Base-by-base conservation (phyloP, 1,284 basidiomycete species). In the Hymenochaete sp. region DNA sequence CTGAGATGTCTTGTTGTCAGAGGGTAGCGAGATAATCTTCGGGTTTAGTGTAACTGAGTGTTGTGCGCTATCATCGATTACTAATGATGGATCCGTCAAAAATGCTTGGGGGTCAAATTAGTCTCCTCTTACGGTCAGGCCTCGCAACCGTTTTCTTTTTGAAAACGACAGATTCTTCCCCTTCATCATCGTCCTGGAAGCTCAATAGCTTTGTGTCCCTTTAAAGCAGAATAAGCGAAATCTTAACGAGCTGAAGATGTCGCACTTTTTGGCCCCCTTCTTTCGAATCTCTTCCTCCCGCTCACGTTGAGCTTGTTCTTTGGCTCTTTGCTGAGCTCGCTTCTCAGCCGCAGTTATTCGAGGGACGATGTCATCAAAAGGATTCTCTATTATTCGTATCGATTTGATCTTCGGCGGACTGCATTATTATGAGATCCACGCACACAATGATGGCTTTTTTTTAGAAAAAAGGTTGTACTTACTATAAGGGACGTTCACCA, bases 271-370 rank as follows among this genome's bases (percentile, higher is more conserved):
- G 0, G 83, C 84, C 7, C 81, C 79, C 57, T 79, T 82, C 42
- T 79, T 72, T 37, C 80, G 70, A 51, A 77, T 75, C 45, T 77
- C 77, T 54, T 86, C 82, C 58, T 92, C 89, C 13, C 81, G 68
- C 58, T 91, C 88, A 38, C 72, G 71, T 55, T 84, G 84, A 0
- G 77, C 79, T 53, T 83, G 75, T 55, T 87, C 74, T 27, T 79
- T 74, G 0, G 92, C 92, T 46, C 75, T 72, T 51, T 83, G 81
- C 60, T 96, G 93, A 0, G 73, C 81, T 33, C 79, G 75, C 51
- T 86, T 83, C 65, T 98, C 93, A 1, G 82, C 87, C 0, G 89
- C 90, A 0, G 95, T 98, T 53, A 97, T 96, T n/a, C 95, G 82
- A 1, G 95, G 93, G 22, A 93, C 75, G 53, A 98, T 95, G 58